Conservation (phyloP, 106 monocot genomes). For the Apostasia shenzhenica region DNA sequence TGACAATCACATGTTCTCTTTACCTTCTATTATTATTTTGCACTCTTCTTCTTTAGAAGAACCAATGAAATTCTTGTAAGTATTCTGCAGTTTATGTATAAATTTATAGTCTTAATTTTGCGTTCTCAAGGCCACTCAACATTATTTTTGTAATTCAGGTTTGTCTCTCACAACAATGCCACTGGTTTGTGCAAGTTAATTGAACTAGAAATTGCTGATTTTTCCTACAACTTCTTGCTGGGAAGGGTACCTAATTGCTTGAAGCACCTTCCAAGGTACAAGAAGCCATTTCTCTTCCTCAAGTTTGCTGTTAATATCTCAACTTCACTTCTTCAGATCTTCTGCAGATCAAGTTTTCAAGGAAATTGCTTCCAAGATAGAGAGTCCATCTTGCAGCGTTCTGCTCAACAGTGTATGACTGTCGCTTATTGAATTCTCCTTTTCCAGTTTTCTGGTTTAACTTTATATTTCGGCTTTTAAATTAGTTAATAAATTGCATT, state of each 20-base stretch:
- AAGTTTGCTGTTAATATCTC: not conserved
- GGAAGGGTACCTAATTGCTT: conserved; percentile 77
- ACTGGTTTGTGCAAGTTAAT: conserved; percentile 45
- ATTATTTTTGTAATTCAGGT: conserved; percentile 21
- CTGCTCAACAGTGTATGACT: conserved; percentile 51
- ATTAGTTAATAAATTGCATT: not conserved
- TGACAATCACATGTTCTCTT: too few species aligned
- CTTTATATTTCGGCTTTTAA: too few species aligned
- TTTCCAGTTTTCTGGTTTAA: not conserved
- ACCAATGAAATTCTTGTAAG: too few species aligned
- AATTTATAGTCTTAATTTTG: not conserved
- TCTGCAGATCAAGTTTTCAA: conserved; percentile 58
- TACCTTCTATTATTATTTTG: too few species aligned
- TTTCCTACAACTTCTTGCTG: conserved; percentile 78
- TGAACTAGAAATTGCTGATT: conserved; percentile 48
- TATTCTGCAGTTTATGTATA: not conserved
- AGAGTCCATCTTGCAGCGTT: conserved; percentile 32
- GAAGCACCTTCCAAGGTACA: conserved; percentile 49
- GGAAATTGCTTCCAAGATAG: conserved; percentile 66
- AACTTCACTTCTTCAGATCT: conserved; percentile 10
- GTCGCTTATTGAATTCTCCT: not conserved
- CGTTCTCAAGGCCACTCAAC: not conserved
- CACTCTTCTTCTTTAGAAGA: too few species aligned
- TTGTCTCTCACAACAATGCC: conserved; percentile 9
- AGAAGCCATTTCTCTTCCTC: not conserved